Evolutionary conservation across 2,329 filamentous ascomycete genomes (phyloP), one percentile per base, ranked within the genome.

Genomic region (Alternaria sp.): DNA sequence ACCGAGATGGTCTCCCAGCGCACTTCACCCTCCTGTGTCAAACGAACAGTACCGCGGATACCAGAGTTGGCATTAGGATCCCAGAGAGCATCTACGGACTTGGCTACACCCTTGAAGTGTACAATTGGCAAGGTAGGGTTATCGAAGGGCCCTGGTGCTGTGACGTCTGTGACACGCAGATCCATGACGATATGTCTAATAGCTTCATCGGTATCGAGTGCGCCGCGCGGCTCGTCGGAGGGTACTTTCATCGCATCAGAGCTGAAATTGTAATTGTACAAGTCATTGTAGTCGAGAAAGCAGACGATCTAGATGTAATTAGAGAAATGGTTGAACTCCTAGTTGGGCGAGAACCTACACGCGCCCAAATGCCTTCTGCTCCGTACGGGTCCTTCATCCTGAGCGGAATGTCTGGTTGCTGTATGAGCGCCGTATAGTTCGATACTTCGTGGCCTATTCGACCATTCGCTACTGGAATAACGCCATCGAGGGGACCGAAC

Each of bases 241-340:
- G 82, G 75, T 11, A 80, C 74, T 38, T 58, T 65, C 5, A 64
- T 48, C 7, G 81, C 76, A 7, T 76, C 77, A 2, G 75, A 67
- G n/a, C 79, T 80, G 70, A 93, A 93, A 72, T 94, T 94, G 81
- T 88, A 93, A 20, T 80, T 79, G 74, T 89, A 90, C 36, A 94
- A 87, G 72, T 93, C 90, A 46, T 63, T 71, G 43, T 67, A 69
- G 76, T 80, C 79, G 52, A 82, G 67, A 58, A 83, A 83, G 57
- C 79, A 82, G 4, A 83, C 80, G 43, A 82, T 76, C 79, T 80
- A 49, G 3, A 24, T 24, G 38, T 57, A 20, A 47, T 72, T 56
- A 73, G 67, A 49, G 26, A 24, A 14, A 48, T 41, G 5, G 8
- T 24, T 49, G n/a, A 18, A n/a, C 20, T 36, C 9, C 2, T 2